Base-by-base conservation (phyloP, 768 basidiomycete species). In the Kwoniella newhampshirensis region DNA sequence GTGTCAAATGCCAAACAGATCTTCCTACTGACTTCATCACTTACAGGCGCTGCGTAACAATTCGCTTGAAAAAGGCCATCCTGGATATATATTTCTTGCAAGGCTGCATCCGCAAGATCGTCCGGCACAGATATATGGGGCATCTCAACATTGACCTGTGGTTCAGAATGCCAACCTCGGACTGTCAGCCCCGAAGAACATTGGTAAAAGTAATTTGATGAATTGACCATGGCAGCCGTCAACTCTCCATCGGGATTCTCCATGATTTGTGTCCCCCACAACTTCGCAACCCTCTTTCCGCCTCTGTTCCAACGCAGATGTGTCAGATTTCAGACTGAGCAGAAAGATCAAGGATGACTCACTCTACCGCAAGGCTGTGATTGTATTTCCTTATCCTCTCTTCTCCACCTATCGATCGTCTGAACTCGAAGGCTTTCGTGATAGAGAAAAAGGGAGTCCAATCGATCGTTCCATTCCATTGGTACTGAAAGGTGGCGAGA, bases 381-480 rank as follows among this genome's bases (percentile, higher is more conserved):
- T 84, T 88, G 71, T 91, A 90, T 7, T 77, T 76, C 62, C 82
- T 83, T 57, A 92, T 91, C 42, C 79, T 80, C 23, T 81, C 73
- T 72, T 92, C 89, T 5, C 90, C 89, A 1, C 90, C 89, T 1
- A 90, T 74, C 78, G 82, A 82, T 56, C 81, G 68, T 26, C 90
- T 83, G 77, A 91, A 91, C 27, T 85, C 81, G 4, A 90, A 71
- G 0, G 89, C 89, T 85, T 60, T 55, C 3, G 50, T 39, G 26
- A 64, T 65, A 1, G 70, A 68, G 25, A 77, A 56, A 46, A 63
- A 58, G 0, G 71, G 71, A 0, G 51, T 21, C 67, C 67, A 76
- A 48, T 77, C 75, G 44, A 54, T 32, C 9, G 76, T 75, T 0
- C 71, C 73, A 1, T 51, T 70, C 74, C 71, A 77, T 21, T 64